Evolutionary conservation across 75 land plant species (phyloP).

Genomic region (Larix kaempferi): DNA sequence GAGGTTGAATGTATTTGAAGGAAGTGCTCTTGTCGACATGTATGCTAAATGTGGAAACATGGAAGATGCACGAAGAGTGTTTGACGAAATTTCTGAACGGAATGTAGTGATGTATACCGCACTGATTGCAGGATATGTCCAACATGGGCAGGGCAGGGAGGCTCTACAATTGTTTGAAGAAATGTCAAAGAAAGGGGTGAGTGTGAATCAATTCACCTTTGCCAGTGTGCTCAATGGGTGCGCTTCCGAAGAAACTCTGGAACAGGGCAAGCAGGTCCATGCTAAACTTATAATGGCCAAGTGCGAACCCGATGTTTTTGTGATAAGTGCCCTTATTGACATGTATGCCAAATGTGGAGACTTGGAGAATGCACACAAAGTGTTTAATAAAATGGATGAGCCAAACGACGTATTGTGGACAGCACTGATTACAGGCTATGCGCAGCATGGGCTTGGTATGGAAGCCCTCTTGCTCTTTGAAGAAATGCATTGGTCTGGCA

Average conservation of each 20-base stretch:
- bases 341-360: conserved; percentile 54
- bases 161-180: conserved; percentile 31
- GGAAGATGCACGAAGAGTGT: conserved; percentile 36
- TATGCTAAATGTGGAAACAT: conserved; percentile 53
- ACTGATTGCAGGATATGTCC: conserved; percentile 44
- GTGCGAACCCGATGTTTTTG: conserved; percentile 21
- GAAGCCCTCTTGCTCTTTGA: conserved; percentile 49
- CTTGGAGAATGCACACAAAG: conserved; percentile 35
- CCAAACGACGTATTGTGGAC: conserved; percentile 50
- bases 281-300: conserved; percentile 25
- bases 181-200: conserved; percentile 29
- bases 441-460: conserved; percentile 48
- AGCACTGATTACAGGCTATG: conserved; percentile 50
- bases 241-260: conserved; percentile 24
- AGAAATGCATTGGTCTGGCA: conserved; percentile 27
- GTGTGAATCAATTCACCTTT: conserved; percentile 42
- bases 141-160: conserved; percentile 24
- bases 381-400: conserved; percentile 29
- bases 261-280: conserved; percentile 40
- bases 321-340: conserved; percentile 52
- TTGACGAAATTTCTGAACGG: conserved; percentile 39
- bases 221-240: conserved; percentile 33
- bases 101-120: conserved; percentile 61
- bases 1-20: conserved; percentile 8
- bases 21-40: conserved; percentile 47